Evolutionary conservation across 2,329 filamentous ascomycete species (phyloP).

Genomic region (Trichoderma lentiforme): DNA sequence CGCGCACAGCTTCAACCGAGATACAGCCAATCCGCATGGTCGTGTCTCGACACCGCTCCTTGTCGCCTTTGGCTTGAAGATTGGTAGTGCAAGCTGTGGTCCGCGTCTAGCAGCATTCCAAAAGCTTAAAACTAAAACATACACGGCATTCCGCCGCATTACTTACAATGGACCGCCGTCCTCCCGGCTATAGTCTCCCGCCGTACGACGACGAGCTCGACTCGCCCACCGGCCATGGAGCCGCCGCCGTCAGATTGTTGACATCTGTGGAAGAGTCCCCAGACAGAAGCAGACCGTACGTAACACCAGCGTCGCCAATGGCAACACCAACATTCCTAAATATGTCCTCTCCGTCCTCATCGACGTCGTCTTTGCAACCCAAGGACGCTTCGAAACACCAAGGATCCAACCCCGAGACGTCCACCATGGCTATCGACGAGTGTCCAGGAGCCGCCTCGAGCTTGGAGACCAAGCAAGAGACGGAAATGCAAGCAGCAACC

Average conservation of each 20-base stretch:
- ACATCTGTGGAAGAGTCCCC: slow-evolving; percentile 59
- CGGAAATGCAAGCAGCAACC: slow-evolving; percentile 12
- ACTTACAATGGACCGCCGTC: slow-evolving; percentile 46
- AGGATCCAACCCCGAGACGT: not conserved
- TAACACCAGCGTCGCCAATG: slow-evolving; percentile 15
- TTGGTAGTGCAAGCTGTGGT: slow-evolving; percentile 9
- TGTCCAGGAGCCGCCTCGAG: slow-evolving; percentile 15
- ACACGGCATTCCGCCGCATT: not conserved
- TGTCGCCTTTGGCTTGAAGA: not conserved
- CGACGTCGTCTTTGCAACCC: slow-evolving; percentile 11
- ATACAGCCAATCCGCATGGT: slow-evolving; percentile 2
- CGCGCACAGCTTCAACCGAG: not conserved
- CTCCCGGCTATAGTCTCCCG: slow-evolving; percentile 57
- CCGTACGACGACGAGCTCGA: slow-evolving; percentile 51
- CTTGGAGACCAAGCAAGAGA: not conserved
- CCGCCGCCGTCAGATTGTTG: slow-evolving; percentile 57
- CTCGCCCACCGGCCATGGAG: slow-evolving; percentile 46
- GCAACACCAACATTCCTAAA: slow-evolving; percentile 17
- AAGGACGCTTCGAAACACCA: slow-evolving; percentile 3
- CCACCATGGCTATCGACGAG: slow-evolving; percentile 17
- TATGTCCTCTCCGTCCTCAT: not conserved
- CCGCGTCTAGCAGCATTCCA: slow-evolving; percentile 15
- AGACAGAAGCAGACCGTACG: slow-evolving; percentile 18
- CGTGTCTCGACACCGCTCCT: not conserved
- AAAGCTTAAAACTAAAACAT: slow-evolving; percentile 4